These are phyloP conservation scores for Melanogaster broomeanus DNA, from an alignment of 768 basidiomycete species.

Conservation along the genomic window DNA sequence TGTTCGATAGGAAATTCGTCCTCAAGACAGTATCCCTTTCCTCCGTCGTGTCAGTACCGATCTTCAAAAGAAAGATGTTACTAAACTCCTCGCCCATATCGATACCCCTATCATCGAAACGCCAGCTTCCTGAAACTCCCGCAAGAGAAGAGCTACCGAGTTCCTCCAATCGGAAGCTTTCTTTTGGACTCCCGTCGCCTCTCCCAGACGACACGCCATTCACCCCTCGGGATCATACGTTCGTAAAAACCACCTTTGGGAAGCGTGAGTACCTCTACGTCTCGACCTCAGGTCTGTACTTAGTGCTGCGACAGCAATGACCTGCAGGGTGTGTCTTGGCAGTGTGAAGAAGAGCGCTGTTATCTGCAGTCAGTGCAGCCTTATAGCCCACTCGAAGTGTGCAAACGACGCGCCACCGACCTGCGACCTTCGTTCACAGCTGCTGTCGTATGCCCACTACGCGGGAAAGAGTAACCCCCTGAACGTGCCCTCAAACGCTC, in stretches of 20 bases:
- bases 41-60: slow-evolving; percentile 89
- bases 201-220: slow-evolving; percentile 40
- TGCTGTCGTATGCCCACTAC: slow-evolving; percentile 77
- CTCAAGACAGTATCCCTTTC: slow-evolving; percentile 95
- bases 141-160: slow-evolving; percentile 40
- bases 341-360: slow-evolving; percentile 86
- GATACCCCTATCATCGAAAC: slow-evolving; percentile 33
- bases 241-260: slow-evolving; percentile 91
- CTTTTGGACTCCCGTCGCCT: slow-evolving; percentile 36
- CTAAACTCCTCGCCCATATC: slow-evolving; percentile 51
- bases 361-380: slow-evolving; percentile 85
- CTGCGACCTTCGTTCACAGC: slow-evolving; percentile 79
- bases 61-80: slow-evolving; percentile 68
- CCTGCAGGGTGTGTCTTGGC: slow-evolving; percentile 80
- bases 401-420: slow-evolving; percentile 71
- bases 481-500: slow-evolving; percentile 54
- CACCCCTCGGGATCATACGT: slow-evolving; percentile 72
- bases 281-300: neutral
- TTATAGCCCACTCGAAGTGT: slow-evolving; percentile 85
- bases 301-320: slow-evolving; percentile 59
- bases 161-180: slow-evolving; percentile 40
- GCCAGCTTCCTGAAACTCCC: slow-evolving; percentile 47
- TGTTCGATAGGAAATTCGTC: slow-evolving; percentile 66
- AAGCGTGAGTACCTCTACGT: slow-evolving; percentile 67
- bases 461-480: slow-evolving; percentile 64